Evolutionary conservation across 768 basidiomycete genomes (phyloP).

Genomic region (Naematelia encephala): DNA sequence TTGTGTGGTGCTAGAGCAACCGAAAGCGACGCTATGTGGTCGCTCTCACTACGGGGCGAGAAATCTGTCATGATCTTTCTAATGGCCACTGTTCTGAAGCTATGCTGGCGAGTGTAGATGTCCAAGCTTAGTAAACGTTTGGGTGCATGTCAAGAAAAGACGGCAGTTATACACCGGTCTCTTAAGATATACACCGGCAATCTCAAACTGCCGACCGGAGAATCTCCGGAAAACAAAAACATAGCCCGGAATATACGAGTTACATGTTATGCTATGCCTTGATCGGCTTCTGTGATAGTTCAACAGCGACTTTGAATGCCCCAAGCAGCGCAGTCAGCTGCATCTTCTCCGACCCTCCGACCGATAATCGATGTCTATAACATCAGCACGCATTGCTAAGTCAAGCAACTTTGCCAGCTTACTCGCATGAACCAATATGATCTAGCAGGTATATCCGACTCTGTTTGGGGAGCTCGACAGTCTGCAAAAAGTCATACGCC

Average conservation of each 20-base stretch:
- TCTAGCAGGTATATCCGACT: slow-evolving; percentile 90
- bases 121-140: no score
- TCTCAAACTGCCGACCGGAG: background rate
- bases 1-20: background rate
- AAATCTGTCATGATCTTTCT: background rate
- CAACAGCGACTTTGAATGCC: slow-evolving; percentile 88
- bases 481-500: slow-evolving; percentile 83
- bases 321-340: slow-evolving; percentile 87
- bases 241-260: background rate
- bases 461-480: slow-evolving; percentile 76
- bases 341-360: slow-evolving; percentile 90
- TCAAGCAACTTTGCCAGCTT: slow-evolving; percentile 48
- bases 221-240: background rate
- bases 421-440: slow-evolving; percentile 94
- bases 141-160: background rate
- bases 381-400: slow-evolving; percentile 1
- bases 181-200: no score
- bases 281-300: slow-evolving; percentile 51
- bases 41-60: background rate
- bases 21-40: slow-evolving; percentile 6
- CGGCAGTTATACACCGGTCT: no score
- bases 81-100: no score
- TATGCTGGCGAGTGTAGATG: no score
- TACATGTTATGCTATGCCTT: background rate
- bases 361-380: slow-evolving; percentile 77